Base-by-base conservation (phyloP, 1,284 basidiomycete genomes). In the Naganishia sp. region DNA sequence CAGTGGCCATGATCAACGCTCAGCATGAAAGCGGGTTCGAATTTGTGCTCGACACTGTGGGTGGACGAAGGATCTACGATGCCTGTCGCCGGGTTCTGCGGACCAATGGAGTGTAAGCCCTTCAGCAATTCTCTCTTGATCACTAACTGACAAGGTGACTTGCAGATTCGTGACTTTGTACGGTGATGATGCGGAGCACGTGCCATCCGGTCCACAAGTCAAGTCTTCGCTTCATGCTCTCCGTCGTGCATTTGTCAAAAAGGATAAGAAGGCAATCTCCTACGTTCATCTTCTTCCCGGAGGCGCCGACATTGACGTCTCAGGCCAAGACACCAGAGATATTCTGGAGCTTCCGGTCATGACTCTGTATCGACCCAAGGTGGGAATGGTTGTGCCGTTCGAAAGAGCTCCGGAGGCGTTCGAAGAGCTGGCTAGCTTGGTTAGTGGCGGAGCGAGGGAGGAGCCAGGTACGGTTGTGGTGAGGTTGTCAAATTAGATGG, bases 11-110 rank as follows among this genome's bases (percentile, higher is more conserved):
- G 42, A 72, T 80, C 70, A 61, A 74, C 45, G 70, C 68, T 18
- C 68, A 79, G 54, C 75, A 78, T 36, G 78, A 79, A 48, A 65
- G 64, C 23, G 70, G 71, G 3, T 89, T 91, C 75, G 89, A 93
- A 75, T 86, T 86, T 33, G 84, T 94, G 3, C 77, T 94, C 64
- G 92, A 94, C 76, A 89, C 88, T 1, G 80, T 90, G 23, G 92
- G 92, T 10, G 90, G 91, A 15, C 83, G 84, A 69, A 84, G 83
- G 31, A 82, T 92, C 28, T 89, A 90, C 84, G 87, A 89, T 69
- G 87, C 86, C 2, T 84, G 87, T 1, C 85, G 86, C 71, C 77
- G 82, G 68, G 81, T 92, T 28, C 79, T 94, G 66, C 79, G 78
- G 55, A 72, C 72, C 67, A 78, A 74, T 70, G 79, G 77, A 43